A percentile compares a stretch with the other conserved stretches of the same genome.
These are phyloP conservation scores for Aegilops speltoides DNA, from an alignment of 176 grass and related monocot genomes.

Conservation along the genomic window DNA sequence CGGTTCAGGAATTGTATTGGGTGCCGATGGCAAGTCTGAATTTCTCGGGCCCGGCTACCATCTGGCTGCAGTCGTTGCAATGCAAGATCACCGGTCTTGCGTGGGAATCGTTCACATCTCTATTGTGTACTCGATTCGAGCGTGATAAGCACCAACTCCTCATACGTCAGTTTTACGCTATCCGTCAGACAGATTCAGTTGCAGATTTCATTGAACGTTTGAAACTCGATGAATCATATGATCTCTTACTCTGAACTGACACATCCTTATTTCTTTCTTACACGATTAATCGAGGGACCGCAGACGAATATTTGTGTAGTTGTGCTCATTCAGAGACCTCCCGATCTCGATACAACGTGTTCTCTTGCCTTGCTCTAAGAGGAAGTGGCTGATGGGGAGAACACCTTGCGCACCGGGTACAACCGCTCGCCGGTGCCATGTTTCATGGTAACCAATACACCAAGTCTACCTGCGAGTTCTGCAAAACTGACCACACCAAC, in stretches of 20 bases:
- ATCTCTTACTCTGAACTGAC: neutral
- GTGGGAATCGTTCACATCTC: neutral
- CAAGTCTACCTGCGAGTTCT: no score
- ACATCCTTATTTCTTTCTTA: neutral
- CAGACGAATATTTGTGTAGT: no score
- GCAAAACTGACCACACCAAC: no score
- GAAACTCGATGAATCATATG: neutral
- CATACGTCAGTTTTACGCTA: neutral
- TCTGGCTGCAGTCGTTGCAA: neutral
- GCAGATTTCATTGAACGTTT: neutral
- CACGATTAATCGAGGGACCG: neutral
- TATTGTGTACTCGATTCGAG: neutral
- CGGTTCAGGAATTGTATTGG: no score
- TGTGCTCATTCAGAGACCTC: no score
- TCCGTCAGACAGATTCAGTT: neutral
- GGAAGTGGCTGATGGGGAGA: no score
- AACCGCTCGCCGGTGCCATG: rapidly evolving
- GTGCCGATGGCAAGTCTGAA: neutral
- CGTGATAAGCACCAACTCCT: neutral
- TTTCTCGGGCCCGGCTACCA: neutral
- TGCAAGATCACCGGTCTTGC: neutral
- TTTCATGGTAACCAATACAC: no score
- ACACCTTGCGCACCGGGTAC: no score
- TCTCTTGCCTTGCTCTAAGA: no score
- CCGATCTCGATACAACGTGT: no score